phyloP scores from a whole-genome alignment of 257 asterid species.

The Salvia miltiorrhiza region DNA sequence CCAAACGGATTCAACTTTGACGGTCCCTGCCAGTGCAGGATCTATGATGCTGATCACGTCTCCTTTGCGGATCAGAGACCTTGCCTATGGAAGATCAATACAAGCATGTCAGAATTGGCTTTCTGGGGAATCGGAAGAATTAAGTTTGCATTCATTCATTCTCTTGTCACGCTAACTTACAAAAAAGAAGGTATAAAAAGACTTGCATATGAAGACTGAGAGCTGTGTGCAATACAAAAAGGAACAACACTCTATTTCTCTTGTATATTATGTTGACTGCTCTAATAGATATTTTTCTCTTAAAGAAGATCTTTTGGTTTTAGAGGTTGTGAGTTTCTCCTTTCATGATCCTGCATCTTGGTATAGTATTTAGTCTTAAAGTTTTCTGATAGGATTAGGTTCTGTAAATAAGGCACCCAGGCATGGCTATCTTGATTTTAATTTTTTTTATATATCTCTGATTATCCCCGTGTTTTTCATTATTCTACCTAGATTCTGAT shows the following conservation, averaged over 20 bases:
- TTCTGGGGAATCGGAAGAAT: not conserved
- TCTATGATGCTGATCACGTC: conserved; percentile 85
- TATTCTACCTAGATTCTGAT: not conserved
- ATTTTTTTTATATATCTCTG: not conserved
- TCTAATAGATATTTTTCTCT: not conserved
- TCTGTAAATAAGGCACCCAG: too few relatives aligned
- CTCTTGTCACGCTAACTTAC: not conserved
- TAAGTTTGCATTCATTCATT: not conserved
- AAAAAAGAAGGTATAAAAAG: not conserved
- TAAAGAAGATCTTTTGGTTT: not conserved
- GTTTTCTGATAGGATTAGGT: too few relatives aligned
- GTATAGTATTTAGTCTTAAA: too few relatives aligned
- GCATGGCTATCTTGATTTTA: too few relatives aligned
- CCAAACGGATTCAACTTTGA: conserved; percentile 86
- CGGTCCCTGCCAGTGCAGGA: conserved; percentile 52
- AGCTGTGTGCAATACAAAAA: not conserved
- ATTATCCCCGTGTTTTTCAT: too few relatives aligned
- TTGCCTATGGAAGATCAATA: conserved; percentile 47
- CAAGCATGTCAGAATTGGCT: not conserved
- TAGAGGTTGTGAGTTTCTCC: not conserved
- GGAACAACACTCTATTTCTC: not conserved
- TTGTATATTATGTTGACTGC: not conserved
- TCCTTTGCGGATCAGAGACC: conserved; percentile 88
- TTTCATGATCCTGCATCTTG: not conserved
- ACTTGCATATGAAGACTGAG: not conserved